These are phyloP conservation scores for Podospora tetraspora DNA, from an alignment of 495 filamentous ascomycete species.

Conservation along the genomic window DNA sequence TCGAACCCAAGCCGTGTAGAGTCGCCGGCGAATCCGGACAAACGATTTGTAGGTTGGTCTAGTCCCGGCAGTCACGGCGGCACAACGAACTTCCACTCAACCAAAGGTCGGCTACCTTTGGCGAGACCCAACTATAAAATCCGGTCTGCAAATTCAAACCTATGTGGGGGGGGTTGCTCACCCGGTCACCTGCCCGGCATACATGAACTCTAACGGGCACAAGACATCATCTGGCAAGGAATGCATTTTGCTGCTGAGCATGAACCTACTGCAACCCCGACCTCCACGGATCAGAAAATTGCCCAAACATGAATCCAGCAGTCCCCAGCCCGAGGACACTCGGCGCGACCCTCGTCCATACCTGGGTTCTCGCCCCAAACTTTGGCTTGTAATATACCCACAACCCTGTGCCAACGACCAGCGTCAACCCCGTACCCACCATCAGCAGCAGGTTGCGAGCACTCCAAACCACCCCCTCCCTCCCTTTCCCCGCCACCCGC, in stretches of 20 bases:
- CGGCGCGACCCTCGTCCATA: constrained; percentile 25
- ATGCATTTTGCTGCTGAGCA: background rate
- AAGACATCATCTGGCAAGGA: background rate
- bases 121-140: background rate
- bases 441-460: constrained; percentile 10
- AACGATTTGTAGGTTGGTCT: background rate
- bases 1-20: background rate
- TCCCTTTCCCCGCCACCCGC: background rate
- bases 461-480: constrained; percentile 10
- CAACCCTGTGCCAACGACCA: constrained; percentile 17
- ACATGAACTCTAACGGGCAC: background rate
- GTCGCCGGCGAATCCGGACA: background rate
- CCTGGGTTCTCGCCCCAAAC: constrained; percentile 32
- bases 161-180: background rate
- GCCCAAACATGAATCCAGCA: constrained; percentile 30
- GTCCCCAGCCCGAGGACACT: constrained; percentile 30
- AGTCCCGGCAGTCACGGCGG: background rate
- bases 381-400: constrained; percentile 21
- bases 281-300: background rate
- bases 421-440: constrained; percentile 19
- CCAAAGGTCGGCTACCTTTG: background rate
- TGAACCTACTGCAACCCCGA: background rate
- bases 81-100: background rate
- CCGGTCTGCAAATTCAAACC: background rate
- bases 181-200: background rate